Evolutionary conservation across 257 asterid genomes (phyloP).

Genomic region (Pogostemon cablin): DNA sequence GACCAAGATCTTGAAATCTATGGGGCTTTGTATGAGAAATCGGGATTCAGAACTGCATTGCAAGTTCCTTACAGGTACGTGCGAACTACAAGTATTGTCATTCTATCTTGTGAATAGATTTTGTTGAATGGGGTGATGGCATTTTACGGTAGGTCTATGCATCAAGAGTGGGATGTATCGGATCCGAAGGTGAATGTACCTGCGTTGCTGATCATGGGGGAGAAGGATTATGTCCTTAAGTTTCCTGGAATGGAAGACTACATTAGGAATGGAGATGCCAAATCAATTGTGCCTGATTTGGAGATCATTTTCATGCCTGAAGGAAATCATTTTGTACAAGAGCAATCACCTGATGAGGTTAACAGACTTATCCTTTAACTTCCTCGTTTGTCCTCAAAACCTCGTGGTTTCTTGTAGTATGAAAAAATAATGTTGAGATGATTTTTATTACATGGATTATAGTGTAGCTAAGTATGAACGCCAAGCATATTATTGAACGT

Average conservation of each 20-base stretch:
- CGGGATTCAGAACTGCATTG: conserved; percentile 61
- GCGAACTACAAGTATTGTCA: background rate
- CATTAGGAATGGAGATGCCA: conserved; percentile 42
- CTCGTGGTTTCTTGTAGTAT: no score
- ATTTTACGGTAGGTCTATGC: conserved; percentile 38
- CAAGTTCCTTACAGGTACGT: conserved; percentile 65
- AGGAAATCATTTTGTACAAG: conserved; percentile 75
- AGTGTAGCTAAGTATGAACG: no score
- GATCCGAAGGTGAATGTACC: conserved; percentile 41
- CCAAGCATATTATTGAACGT: no score
- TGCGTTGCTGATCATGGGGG: conserved; percentile 59
- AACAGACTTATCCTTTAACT: conserved; percentile 51
- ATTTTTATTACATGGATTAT: no score
- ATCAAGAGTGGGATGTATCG: conserved; percentile 33
- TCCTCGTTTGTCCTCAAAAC: conserved; percentile 35
- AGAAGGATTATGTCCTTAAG: conserved; percentile 54
- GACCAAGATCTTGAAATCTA: conserved; percentile 57
- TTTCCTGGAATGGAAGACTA: conserved; percentile 61
- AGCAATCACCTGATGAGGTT: conserved; percentile 62
- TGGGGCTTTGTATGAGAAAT: conserved; percentile 57
- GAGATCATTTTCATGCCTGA: conserved; percentile 55
- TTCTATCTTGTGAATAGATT: background rate
- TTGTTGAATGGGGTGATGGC: background rate
- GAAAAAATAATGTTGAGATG: no score
- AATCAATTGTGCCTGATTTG: conserved; percentile 48